A percentile compares a stretch with the other conserved stretches of the same genome.
These are phyloP conservation scores for Leccinum subrobustum DNA, from an alignment of 1,284 basidiomycete species.

Conservation along the genomic window DNA sequence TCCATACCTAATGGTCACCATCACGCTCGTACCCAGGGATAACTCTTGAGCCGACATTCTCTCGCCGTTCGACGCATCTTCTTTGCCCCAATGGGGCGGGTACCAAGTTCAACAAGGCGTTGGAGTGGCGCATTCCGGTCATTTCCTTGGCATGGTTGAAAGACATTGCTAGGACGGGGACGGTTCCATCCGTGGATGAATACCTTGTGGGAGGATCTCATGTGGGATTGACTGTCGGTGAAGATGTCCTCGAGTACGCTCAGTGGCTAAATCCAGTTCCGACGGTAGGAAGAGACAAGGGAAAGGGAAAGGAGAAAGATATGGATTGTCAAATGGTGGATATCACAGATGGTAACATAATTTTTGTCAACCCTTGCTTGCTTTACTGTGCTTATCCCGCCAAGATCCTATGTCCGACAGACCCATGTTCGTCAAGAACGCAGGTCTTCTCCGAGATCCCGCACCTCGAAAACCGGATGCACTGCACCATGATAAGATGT, in stretches of 20 bases:
- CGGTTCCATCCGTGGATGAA: conserved; percentile 34
- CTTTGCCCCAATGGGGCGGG: conserved; percentile 69
- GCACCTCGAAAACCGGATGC: background rate
- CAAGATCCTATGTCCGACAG: background rate
- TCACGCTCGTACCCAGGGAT: conserved; percentile 43
- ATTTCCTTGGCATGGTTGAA: conserved; percentile 64
- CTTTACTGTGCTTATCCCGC: background rate
- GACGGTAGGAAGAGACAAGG: conserved; percentile 11
- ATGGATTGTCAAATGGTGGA: conserved; percentile 33
- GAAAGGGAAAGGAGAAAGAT: conserved; percentile 34
- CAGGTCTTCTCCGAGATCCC: conserved; percentile 22
- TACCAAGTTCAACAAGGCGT: conserved; percentile 70
- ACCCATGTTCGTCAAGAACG: conserved; percentile 23
- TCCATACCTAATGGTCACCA: conserved; percentile 1
- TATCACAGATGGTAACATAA: conserved; percentile 34
- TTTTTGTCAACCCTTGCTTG: background rate
- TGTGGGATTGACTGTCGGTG: background rate
- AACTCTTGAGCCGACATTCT: conserved; percentile 55
- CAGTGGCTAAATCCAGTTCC: background rate
- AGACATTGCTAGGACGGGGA: conserved; percentile 47
- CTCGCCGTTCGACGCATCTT: conserved; percentile 64
- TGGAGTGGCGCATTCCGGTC: conserved; percentile 66
- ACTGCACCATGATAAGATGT: background rate
- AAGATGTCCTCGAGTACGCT: background rate
- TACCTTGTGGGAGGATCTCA: conserved; percentile 20